phyloP scores from a whole-genome alignment of 1,284 basidiomycete genomes.

The Lentinula novae-zelandiae region DNA sequence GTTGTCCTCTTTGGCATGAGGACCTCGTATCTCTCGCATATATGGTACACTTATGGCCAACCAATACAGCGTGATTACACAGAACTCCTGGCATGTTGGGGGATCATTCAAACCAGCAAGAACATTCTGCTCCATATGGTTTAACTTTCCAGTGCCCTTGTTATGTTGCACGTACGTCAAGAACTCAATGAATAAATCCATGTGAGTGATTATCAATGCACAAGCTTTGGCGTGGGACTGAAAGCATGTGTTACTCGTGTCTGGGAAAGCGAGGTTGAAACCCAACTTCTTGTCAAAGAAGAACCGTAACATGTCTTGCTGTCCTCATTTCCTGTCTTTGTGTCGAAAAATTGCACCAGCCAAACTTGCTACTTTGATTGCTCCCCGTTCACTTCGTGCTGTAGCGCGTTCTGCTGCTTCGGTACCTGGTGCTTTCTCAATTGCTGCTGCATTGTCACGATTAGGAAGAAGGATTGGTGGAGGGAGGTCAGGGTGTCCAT shows the following conservation, averaged over 20 bases:
- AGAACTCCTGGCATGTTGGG: constrained; percentile 12
- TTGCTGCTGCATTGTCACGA: constrained; percentile 16
- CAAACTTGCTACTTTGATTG: constrained; percentile 26
- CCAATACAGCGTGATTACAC: neutral
- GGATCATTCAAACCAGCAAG: constrained; percentile 7
- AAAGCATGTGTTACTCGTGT: constrained; percentile 24
- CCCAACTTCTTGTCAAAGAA: constrained; percentile 20
- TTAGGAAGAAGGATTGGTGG: constrained; percentile 14
- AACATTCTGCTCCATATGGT: constrained; percentile 17
- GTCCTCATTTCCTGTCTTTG: constrained; percentile 20
- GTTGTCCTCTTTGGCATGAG: constrained; percentile 7
- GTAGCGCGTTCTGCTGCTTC: constrained; percentile 20
- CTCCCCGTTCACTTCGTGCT: constrained; percentile 23
- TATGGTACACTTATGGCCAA: constrained; percentile 15
- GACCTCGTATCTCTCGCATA: constrained; percentile 16
- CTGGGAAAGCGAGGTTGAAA: constrained; percentile 22
- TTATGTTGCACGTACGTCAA: constrained; percentile 21
- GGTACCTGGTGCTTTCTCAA: constrained; percentile 6
- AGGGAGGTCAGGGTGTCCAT: neutral
- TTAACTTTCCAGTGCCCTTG: constrained; percentile 20
- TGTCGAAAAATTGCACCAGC: constrained; percentile 28
- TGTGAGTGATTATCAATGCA: no score
- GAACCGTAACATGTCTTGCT: constrained; percentile 14
- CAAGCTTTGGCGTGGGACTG: no score
- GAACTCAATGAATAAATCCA: constrained; percentile 23